A percentile compares a stretch with the other conserved stretches of the same genome.
Conservation (phyloP, 2,329 filamentous ascomycete species). For the Clonostachys rhizophaga region DNA sequence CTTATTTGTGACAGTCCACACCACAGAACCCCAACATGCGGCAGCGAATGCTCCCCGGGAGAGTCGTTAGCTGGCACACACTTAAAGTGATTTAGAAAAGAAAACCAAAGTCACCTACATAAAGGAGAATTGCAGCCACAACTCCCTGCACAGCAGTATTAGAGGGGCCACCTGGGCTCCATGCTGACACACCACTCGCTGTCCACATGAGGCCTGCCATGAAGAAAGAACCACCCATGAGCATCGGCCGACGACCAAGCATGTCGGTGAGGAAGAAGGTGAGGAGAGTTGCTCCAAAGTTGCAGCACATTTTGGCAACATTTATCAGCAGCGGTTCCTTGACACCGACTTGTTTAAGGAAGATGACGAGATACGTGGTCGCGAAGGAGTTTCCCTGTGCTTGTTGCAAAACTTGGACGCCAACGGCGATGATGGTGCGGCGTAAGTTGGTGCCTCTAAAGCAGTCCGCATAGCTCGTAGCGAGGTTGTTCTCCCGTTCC, state of each 20-base stretch:
- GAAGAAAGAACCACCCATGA: slow-evolving; percentile 5
- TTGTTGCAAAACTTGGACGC: slow-evolving; percentile 27
- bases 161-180: neutral
- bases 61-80: too few relatives aligned
- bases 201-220: slow-evolving; percentile 5
- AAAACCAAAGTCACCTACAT: neutral
- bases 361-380: slow-evolving; percentile 11
- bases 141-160: neutral
- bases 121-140: neutral
- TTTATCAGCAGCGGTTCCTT: neutral
- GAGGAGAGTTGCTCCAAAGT: slow-evolving; percentile 3
- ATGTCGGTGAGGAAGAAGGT: slow-evolving; percentile 7
- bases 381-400: slow-evolving; percentile 12
- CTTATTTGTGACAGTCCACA: neutral
- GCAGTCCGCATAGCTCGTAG: slow-evolving; percentile 30
- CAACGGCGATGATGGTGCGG: slow-evolving; percentile 31
- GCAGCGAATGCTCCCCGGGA: neutral
- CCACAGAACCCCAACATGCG: neutral
- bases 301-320: neutral
- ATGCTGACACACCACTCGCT: neutral
- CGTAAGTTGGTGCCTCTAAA: slow-evolving; percentile 36
- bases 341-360: slow-evolving; percentile 11
- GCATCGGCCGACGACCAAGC: slow-evolving; percentile 6
- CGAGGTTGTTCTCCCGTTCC: slow-evolving; percentile 8
- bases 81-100: too few relatives aligned